A percentile compares a stretch with the other conserved stretches of the same genome.
Conservation (phyloP, 306 rosid genomes). For the Fragaria ananassa region DNA sequence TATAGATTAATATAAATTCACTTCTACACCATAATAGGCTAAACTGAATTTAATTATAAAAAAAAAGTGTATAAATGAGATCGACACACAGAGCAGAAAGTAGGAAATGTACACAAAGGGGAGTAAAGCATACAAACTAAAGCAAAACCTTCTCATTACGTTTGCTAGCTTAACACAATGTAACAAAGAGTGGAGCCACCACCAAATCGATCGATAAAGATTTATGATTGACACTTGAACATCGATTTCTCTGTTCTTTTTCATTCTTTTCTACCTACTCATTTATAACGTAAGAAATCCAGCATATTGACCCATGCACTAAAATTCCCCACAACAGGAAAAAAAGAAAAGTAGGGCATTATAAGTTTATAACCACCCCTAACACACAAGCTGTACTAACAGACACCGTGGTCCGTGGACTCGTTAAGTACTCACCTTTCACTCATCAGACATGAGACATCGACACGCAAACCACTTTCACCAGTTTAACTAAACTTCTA, state of each 20-base stretch:
- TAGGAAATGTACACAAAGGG: background rate
- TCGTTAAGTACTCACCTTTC: background rate
- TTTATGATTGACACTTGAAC: background rate
- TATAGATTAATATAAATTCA: too few relatives aligned
- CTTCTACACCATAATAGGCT: too few relatives aligned
- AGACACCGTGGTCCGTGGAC: background rate
- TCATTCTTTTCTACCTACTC: background rate
- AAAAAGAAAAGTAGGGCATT: background rate
- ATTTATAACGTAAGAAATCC: background rate
- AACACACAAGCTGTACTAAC: background rate
- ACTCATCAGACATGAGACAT: background rate
- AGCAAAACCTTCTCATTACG: background rate
- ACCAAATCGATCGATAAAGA: background rate
- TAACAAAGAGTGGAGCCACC: background rate
- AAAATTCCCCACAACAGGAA: background rate
- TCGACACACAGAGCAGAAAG: too few relatives aligned
- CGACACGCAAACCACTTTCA: background rate
- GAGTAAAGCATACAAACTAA: background rate
- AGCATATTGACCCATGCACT: background rate
- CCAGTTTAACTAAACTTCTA: background rate
- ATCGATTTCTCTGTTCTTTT: too few relatives aligned
- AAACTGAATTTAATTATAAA: too few relatives aligned
- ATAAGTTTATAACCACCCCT: background rate
- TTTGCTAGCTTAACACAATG: background rate
- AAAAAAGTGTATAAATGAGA: background rate